These are phyloP conservation scores for Golubevia pallescens DNA, from an alignment of 1,284 basidiomycete genomes.

Conservation along the genomic window DNA sequence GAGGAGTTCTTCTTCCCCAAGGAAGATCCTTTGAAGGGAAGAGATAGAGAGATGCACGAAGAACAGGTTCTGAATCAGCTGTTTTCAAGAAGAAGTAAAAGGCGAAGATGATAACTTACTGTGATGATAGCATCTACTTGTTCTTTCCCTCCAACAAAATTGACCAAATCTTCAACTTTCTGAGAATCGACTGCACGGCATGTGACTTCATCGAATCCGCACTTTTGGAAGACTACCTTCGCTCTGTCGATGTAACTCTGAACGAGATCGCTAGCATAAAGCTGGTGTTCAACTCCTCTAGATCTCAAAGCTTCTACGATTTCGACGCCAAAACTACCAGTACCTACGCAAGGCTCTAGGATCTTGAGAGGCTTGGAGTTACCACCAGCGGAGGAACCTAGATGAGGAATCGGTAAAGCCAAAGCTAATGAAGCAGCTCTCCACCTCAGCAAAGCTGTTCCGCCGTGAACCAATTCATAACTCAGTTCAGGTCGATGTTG, in stretches of 20 bases:
- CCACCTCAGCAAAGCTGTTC: constrained; percentile 31
- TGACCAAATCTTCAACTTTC: constrained; percentile 11
- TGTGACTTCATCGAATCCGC: constrained; percentile 15
- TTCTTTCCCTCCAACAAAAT: constrained; percentile 19
- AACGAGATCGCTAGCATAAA: constrained; percentile 27
- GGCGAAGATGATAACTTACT: background rate
- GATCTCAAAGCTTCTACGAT: constrained; percentile 27
- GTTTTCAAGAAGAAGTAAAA: background rate
- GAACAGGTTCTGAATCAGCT: no score
- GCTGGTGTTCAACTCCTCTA: constrained; percentile 16
- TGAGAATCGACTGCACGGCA: constrained; percentile 18
- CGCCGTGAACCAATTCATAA: constrained; percentile 24
- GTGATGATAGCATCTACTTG: constrained; percentile 37
- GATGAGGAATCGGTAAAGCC: constrained; percentile 19
- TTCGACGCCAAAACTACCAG: constrained; percentile 28
- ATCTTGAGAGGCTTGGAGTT: constrained; percentile 1
- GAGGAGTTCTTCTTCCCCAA: constrained; percentile 30
- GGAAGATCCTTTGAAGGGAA: constrained; percentile 17
- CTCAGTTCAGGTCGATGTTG: constrained; percentile 17
- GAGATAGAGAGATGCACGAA: no score
- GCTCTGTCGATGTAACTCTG: constrained; percentile 19
- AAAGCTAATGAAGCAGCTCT: constrained; percentile 26
- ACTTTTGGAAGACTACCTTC: constrained; percentile 13
- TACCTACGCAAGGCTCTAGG: constrained; percentile 34
- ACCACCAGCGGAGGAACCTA: constrained; percentile 1